Evolutionary conservation across 2,329 filamentous ascomycete species (phyloP).

Genomic region (Arthrocladium fulminans): DNA sequence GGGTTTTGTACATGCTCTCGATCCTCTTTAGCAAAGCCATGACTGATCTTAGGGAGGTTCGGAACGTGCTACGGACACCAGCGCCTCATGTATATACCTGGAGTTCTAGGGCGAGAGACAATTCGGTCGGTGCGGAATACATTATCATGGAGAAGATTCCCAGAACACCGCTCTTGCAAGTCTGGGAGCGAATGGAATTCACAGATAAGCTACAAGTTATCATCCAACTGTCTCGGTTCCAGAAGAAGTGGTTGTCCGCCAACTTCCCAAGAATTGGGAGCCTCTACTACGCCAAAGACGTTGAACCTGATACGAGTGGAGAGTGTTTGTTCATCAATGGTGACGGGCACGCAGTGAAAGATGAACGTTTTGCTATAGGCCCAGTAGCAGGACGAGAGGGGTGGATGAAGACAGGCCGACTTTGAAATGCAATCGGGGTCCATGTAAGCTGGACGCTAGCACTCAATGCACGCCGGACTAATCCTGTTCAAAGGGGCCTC

Average conservation of each 20-base stretch:
- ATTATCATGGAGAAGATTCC: conserved; percentile 27
- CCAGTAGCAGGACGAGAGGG: background rate
- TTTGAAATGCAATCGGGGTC: background rate
- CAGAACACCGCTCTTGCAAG: conserved; percentile 24
- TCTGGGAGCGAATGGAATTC: conserved; percentile 28
- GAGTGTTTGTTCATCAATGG: background rate
- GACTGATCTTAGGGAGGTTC: conserved; percentile 10
- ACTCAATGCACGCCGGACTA: too few relatives aligned
- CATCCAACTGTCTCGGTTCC: background rate
- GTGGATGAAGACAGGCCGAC: background rate
- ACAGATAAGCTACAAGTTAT: background rate
- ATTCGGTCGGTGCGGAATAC: conserved; percentile 24
- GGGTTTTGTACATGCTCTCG: conserved; percentile 24
- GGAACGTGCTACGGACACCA: conserved; percentile 21
- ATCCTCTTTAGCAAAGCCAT: background rate
- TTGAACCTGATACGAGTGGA: background rate
- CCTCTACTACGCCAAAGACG: background rate
- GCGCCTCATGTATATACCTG: conserved; percentile 24
- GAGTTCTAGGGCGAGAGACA: conserved; percentile 16
- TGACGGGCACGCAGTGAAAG: background rate
- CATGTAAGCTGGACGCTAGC: conserved; percentile 1
- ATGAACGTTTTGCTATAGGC: background rate
- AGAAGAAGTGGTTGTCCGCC: background rate
- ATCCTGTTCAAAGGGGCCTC: too few relatives aligned
- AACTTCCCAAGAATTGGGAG: background rate